Evolutionary conservation across 352 stramenopile species (phyloP), one percentile per base, ranked within the genome.

Genomic region (Phytophthora crassamura): DNA sequence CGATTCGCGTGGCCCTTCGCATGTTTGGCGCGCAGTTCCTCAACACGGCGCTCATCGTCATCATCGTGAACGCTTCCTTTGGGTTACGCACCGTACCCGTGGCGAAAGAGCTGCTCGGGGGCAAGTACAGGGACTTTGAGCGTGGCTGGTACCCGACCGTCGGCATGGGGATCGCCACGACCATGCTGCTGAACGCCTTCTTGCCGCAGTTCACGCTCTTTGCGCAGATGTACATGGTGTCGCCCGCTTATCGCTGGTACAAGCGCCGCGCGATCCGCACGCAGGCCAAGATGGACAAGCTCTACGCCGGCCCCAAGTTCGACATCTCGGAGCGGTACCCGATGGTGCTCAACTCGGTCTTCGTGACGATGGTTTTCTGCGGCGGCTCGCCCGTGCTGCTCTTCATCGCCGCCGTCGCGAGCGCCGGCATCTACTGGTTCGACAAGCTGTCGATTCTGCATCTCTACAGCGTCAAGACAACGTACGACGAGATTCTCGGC

Each of bases 281-380:
- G 5, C 78, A 83, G 20, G 52, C 64, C 8, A 49, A 79, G 15
- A 83, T 89, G 70, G 79, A 86, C 52, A 70, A 65, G 32, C 36
- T 84, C 39, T 89, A 84, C 43, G 72, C 73, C 3, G 77, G 74
- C 8, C 70, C 77, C 10, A 59, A 36, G 12, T 88, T 89, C 18
- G 69, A 84, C 25, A 84, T 87, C 20, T 80, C 77, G 7, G 28
- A 69, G 20, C 73, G 78, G 20, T 89, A 89, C 46, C 75, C 80
- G 7, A 77, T 88, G 64, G 66, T 89, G 18, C 68, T 88, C 25
- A 89, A 89, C 60, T 85, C 76, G 0, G 48, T 89, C 7, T 89
- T 86, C 45, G 80, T 89, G 20, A 85, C 80, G 3, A 76, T 86
- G 69, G 68, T 77, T 7, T 89, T 87, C 50, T 80, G 72, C 16